Evolutionary conservation across 176 grass and related monocot species (phyloP).

Genomic region (Carex cristatella): DNA sequence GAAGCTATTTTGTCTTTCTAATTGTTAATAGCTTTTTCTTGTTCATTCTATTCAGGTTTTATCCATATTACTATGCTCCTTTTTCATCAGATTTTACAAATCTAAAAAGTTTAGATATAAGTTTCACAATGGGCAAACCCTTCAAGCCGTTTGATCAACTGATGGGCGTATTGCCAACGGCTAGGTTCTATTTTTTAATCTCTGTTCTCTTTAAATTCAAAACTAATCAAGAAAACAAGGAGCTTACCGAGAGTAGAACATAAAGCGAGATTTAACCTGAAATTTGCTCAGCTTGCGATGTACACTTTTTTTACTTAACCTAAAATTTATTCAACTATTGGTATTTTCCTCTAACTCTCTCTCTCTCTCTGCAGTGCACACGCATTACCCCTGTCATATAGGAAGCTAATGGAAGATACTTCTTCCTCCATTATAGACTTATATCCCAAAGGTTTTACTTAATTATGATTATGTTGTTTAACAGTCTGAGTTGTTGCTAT

Average conservation of each 20-base stretch:
- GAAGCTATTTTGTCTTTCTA: neutral
- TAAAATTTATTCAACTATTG: neutral
- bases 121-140: constrained; percentile 30
- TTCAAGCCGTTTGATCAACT: constrained; percentile 55
- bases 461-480: neutral
- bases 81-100: constrained; percentile 44
- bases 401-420: constrained; percentile 41
- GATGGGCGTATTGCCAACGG: constrained; percentile 40
- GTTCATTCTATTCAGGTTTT: constrained; percentile 31
- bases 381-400: constrained; percentile 38
- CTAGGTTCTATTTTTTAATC: constrained; percentile 24
- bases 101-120: constrained; percentile 32
- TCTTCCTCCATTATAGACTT: constrained; percentile 39
- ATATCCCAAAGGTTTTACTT: constrained; percentile 41
- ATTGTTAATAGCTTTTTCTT: neutral
- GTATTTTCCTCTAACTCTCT: neutral
- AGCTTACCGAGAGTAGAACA: neutral
- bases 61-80: constrained; percentile 48
- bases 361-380: constrained; percentile 27
- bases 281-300: neutral
- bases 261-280: neutral
- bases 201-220: constrained; percentile 9
- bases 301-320: neutral
- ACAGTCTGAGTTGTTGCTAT: neutral
- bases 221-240: neutral